Evolutionary conservation across 108 stramenopile genomes (phyloP).

Genomic region (Schizochytrium sp.): DNA sequence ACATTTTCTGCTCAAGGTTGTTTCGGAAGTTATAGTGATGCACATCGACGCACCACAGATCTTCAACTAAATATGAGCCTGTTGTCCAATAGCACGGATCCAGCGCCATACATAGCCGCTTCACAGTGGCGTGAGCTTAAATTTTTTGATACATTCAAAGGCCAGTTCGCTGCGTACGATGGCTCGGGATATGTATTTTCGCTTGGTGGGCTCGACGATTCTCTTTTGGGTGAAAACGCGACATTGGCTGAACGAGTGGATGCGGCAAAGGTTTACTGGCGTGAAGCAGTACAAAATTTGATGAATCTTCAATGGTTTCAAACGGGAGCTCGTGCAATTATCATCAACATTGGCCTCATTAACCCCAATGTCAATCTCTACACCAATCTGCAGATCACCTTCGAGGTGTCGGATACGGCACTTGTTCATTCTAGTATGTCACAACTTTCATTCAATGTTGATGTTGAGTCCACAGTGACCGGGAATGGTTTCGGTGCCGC

Average conservation of each 20-base stretch:
- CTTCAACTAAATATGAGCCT: neutral
- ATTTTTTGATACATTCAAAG: neutral
- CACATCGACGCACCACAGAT: neutral
- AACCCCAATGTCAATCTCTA: slow-evolving; percentile 7
- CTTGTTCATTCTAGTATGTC: neutral
- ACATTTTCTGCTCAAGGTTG: neutral
- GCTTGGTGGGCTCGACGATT: slow-evolving; percentile 12
- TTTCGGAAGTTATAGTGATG: neutral
- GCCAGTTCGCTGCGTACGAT: neutral
- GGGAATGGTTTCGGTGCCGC: neutral
- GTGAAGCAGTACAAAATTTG: neutral
- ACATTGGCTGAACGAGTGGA: neutral
- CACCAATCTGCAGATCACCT: slow-evolving; percentile 9
- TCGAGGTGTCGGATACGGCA: slow-evolving; percentile 24
- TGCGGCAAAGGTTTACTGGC: neutral
- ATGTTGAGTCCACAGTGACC: neutral
- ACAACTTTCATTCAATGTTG: neutral
- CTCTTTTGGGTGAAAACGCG: neutral
- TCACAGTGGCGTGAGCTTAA: neutral
- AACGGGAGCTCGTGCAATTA: neutral
- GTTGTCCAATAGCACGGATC: neutral
- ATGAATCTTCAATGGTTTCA: slow-evolving; percentile 2
- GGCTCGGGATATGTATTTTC: neutral
- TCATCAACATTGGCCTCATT: slow-evolving; percentile 28
- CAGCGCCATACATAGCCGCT: neutral